Evolutionary conservation across 352 stramenopile genomes (phyloP).

Genomic region (Thalassiosira livingstoniorum): DNA sequence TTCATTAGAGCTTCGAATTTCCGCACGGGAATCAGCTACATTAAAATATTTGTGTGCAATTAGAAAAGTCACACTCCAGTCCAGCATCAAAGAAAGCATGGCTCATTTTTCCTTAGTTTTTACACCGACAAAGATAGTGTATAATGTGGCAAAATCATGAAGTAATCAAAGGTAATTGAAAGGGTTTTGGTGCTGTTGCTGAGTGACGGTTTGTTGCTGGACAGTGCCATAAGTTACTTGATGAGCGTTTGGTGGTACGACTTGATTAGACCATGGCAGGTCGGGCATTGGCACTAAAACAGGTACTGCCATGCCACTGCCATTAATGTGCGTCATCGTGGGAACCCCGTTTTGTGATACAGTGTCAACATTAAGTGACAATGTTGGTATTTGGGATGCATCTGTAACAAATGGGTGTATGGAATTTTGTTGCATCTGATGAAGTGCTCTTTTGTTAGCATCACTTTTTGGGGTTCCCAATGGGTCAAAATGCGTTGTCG

Average conservation of each 20-base stretch:
- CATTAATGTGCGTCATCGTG: not conserved
- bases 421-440: not conserved
- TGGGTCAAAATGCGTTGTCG: not conserved
- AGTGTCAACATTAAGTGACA: not conserved
- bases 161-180: not conserved
- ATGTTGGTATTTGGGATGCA: too few species aligned
- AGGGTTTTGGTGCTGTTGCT: not conserved
- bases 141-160: too few species aligned
- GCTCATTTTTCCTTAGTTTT: too few species aligned
- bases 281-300: constrained; percentile 1
- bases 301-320: not conserved
- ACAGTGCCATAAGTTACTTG: not conserved
- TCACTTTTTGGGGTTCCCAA: not conserved
- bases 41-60: too few species aligned
- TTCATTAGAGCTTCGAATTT: too few species aligned
- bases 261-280: too few species aligned
- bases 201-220: not conserved
- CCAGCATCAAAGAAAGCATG: too few species aligned
- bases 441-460: not conserved
- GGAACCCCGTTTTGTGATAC: not conserved
- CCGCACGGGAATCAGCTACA: too few species aligned
- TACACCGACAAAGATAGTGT: too few species aligned
- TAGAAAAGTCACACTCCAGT: too few species aligned
- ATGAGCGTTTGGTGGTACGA: not conserved
- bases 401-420: too few species aligned